Evolutionary conservation across 805 yeast genomes (phyloP), one percentile per base, ranked within the genome.

Genomic region (Candida xyloterini): DNA sequence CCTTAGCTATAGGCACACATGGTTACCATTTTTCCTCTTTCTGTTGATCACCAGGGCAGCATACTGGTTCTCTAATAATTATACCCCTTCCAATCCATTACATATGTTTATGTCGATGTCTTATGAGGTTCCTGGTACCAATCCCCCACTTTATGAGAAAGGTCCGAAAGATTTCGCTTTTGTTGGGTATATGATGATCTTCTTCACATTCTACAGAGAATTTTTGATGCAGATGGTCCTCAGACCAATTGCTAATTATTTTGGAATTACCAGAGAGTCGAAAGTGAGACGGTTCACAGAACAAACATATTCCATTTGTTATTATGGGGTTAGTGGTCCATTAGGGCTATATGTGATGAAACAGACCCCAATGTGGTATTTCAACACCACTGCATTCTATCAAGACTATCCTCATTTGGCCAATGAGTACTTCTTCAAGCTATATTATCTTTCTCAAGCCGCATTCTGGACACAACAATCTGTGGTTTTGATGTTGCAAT

Each of bases 381-480:
- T 93, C 64, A 76, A 85, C 59, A 93, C 97, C 3, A 70, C 78
- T 3, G 79, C 86, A 26, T 84, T 91, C 70, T 93, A 88, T 63
- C 73, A 61, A 44, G 67, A 76, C 18, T 91, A 83, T 61, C 99
- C 99, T 6, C 98, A 93, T 66, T 70, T 75, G 44, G 71, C 82
- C 24, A 85, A 84, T 56, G 82, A 76, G 41, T 73, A 68, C 45
- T 68, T 72, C 41, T 84, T 84, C 69, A 93, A 93, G 67, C 62
- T 79, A 10, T 93, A 84, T 59, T 93, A 93, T 61, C 69, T 93
- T 46, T 79, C 85, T 29, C 98, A 93, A 67, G 97, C 98, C 5
- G 84, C 97, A 4, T 93, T 88, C 64, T 93, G 99, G 99, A 80
- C 89, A 15, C 99, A 93, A 68, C 99, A 93, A 66, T 81, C 95